Conservation (phyloP, 192 early-diverging fungal genomes). For the Rhizoclosmatium globosum region DNA sequence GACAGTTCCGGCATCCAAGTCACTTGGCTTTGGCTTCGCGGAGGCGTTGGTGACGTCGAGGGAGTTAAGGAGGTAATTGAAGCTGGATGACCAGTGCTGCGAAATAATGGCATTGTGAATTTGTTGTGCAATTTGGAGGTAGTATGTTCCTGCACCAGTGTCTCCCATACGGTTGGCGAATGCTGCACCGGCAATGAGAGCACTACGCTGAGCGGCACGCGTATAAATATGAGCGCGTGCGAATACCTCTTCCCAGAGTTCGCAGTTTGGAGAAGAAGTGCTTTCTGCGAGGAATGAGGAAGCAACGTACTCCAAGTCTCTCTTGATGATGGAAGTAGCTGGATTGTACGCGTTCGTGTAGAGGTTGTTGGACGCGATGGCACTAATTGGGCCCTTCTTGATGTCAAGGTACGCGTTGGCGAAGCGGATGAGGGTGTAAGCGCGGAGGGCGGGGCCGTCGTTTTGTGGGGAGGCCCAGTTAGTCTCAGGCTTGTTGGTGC, state of each 20-base stretch:
- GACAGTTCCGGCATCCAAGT: slow-evolving; percentile 67
- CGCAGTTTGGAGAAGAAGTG: slow-evolving; percentile 38
- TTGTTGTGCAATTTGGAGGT: not conserved
- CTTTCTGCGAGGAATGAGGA: not conserved
- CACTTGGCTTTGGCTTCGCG: slow-evolving; percentile 51
- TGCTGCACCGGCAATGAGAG: slow-evolving; percentile 62
- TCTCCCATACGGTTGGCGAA: slow-evolving; percentile 56
- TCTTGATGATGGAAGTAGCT: slow-evolving; percentile 48
- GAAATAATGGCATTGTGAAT: not conserved
- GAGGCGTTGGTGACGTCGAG: not conserved
- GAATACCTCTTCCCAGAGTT: slow-evolving; percentile 85
- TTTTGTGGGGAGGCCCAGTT: slow-evolving; percentile 75
- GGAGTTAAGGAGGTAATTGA: not conserved
- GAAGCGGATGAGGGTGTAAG: slow-evolving; percentile 28
- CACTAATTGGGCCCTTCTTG: not conserved
- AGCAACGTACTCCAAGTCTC: slow-evolving; percentile 70
- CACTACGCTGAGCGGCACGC: slow-evolving; percentile 64
- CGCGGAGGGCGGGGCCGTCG: slow-evolving; percentile 71
- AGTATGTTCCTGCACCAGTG: not conserved
- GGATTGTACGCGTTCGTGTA: slow-evolving; percentile 37
- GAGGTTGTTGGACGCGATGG: slow-evolving; percentile 22
- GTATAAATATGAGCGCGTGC: slow-evolving; percentile 77
- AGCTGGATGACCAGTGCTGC: slow-evolving; percentile 50
- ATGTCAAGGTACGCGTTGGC: slow-evolving; percentile 20
- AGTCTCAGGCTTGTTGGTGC: slow-evolving; percentile 52